These are phyloP conservation scores for Aspergillus arachidicola DNA, from an alignment of 2,329 filamentous ascomycete genomes.

Conservation along the genomic window DNA sequence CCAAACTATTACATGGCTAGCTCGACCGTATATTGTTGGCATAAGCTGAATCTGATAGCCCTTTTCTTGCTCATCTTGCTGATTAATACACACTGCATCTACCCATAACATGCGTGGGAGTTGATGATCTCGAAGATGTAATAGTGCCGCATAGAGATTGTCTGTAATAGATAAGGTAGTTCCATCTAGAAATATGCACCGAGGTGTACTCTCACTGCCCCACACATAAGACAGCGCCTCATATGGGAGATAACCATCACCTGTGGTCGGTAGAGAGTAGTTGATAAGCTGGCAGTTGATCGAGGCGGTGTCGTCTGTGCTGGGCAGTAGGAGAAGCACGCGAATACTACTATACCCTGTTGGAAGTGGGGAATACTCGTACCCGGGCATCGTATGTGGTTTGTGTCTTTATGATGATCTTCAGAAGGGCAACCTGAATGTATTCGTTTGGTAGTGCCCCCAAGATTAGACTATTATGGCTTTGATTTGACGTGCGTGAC, in stretches of 20 bases:
- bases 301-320: background rate
- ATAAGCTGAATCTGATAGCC: constrained; percentile 23
- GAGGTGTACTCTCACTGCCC: background rate
- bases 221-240: background rate
- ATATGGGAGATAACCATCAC: background rate
- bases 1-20: constrained; percentile 17
- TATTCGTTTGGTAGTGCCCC: too few relatives aligned
- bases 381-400: background rate
- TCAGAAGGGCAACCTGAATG: too few relatives aligned
- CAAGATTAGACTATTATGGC: too few relatives aligned
- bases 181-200: background rate
- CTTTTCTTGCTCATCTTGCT: constrained; percentile 23
- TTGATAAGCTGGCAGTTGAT: background rate
- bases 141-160: constrained; percentile 4
- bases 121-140: background rate
- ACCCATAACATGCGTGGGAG: constrained; percentile 15
- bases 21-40: constrained; percentile 20
- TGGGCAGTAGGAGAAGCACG: background rate
- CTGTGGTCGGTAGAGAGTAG: background rate
- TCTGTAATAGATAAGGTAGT: background rate
- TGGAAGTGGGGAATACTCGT: background rate
- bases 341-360: background rate
- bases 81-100: constrained; percentile 28
- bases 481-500: too few relatives aligned
- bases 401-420: too few relatives aligned